Base-by-base conservation (phyloP, 768 basidiomycete genomes). In the Cantharellus anzutake region DNA sequence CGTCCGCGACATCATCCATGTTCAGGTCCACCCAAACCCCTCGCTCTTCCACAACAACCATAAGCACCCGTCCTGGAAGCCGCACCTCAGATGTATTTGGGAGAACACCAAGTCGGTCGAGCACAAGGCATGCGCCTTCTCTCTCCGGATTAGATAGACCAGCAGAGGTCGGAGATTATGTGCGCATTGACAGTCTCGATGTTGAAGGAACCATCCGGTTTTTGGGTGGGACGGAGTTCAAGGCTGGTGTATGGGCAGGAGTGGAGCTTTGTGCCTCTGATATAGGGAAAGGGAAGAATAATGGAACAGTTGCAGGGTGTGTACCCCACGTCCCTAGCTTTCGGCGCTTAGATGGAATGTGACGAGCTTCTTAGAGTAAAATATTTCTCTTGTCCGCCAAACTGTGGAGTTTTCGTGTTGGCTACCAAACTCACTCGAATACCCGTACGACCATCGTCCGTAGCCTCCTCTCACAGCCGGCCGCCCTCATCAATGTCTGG, bases 381-480 rank as follows among this genome's bases (percentile, higher is more conserved):
- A 65, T 97, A 99, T 69, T 99, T 99, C 65, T 65, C 73, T 1
- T 97, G 93, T 69, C 80, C 88, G 16, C 80, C 81, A 0, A 78
- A 80, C 51, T 93, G 90, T 62, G 94, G 94, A 37, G 88, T 99
- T 42, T 99, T 98, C 68, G 84, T 94, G 29, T 80, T 86, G 3
- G 74, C 81, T 1, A 72, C 79, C 41, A 96, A 96, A 69, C 79
- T 99, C 20, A 86, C 90, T 2, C 66, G 80, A 3, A 81, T 86
- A 3, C 89, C 85, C 2, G 80, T 77, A 29, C 78, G 89, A 14
- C 86, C 92, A 0, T 73, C 84, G 0, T 93, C 91, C 2, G 89
- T 85, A 41, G 81, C 84, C 2, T 93, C 89, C 4, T 80, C 80
- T 56, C 76, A 80, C 51, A 72, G 73, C 61, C 78, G 75, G 51